Percentiles rank a stretch among this genome's conserved stretches.
Conservation (phyloP, 257 asterid genomes). For the Asclepias syriaca region DNA sequence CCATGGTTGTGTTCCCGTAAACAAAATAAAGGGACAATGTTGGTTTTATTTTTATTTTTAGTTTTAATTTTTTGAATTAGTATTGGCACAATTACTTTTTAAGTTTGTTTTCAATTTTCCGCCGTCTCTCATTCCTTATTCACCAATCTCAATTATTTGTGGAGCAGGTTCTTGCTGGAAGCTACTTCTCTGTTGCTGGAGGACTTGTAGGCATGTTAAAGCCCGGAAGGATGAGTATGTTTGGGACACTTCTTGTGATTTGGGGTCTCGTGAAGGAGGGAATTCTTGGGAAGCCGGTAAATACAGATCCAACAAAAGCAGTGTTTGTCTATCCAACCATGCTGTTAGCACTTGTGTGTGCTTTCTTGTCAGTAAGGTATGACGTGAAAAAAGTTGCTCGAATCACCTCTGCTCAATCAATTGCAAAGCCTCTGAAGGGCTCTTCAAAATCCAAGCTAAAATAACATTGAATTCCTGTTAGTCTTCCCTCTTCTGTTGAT, state of each 20-base stretch:
- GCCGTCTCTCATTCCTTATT: background rate
- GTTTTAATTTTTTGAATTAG: background rate
- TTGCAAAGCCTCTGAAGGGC: conserved; percentile 74
- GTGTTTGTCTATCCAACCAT: conserved; percentile 89
- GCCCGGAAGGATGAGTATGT: conserved; percentile 99
- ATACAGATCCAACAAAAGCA: conserved; percentile 51
- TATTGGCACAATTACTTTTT: background rate
- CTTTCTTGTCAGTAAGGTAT: conserved; percentile 77
- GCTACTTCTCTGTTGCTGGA: conserved; percentile 96
- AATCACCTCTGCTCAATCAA: conserved; percentile 46
- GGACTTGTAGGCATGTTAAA: conserved; percentile 65
- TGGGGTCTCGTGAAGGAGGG: conserved; percentile 99
- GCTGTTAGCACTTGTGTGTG: conserved; percentile 66
- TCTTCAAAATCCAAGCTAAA: conserved; percentile 74
- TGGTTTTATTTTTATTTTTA: background rate
- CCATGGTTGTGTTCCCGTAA: too few species aligned
- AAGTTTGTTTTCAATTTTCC: background rate
- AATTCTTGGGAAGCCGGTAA: conserved; percentile 64
- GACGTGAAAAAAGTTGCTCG: conserved; percentile 52
- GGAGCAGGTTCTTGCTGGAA: conserved; percentile 92
- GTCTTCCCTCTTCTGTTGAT: background rate
- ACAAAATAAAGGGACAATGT: background rate
- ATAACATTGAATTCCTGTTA: conserved; percentile 20
- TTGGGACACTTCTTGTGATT: conserved; percentile 71
- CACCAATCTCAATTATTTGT: conserved; percentile 1